Evolutionary conservation across 192 early-diverging fungal genomes (phyloP), one percentile per base, ranked within the genome.

Genomic region (Linnemannia schmuckeri): DNA sequence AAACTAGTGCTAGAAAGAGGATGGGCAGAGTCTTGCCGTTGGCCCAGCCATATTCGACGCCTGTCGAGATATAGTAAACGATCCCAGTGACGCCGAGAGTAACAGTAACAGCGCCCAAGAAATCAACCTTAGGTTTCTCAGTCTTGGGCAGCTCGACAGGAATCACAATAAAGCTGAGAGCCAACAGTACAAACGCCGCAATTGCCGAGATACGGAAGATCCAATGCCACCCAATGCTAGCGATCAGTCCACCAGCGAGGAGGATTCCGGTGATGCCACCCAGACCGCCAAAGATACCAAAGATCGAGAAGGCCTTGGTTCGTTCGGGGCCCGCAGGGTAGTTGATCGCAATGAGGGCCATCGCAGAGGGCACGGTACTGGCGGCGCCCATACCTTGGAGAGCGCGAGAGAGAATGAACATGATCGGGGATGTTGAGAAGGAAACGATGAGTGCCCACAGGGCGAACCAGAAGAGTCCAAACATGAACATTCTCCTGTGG

Each of bases 371-470:
- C 37, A 88, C 69, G 7, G 88, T 88, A 46, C 76, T 37, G 40
- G 88, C 88, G 18, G 88, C 88, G 68, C 78, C 88, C 5, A 88
- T 42, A 5, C 88, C 88, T 30, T 88, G 88, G 17, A 88, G 70
- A 8, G 82, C 82, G 27, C 88, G 75, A 27, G 82, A 57, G 6
- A 88, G 61, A 46, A 88, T 74, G 42, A 85, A 80, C 82, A 88
- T 81, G 66, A 77, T 72, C 20, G 74, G 78, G 4, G 79, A 81
- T 15, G 72, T 74, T 3, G 88, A 85, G 30, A 88, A 76, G 22
- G 75, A 80, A 27, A 81, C 80, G 24, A 88, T 44, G 17, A 88
- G 24, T 10, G 82, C 79, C 70, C 82, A 81, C 5, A 72, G 22
- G 4, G 75, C 41, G 54, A 88, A 88, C 75, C 82, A 76, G 33